Evolutionary conservation across 2,329 filamentous ascomycete genomes (phyloP), one percentile per base, ranked within the genome.

Genomic region (Claviceps spartinae): DNA sequence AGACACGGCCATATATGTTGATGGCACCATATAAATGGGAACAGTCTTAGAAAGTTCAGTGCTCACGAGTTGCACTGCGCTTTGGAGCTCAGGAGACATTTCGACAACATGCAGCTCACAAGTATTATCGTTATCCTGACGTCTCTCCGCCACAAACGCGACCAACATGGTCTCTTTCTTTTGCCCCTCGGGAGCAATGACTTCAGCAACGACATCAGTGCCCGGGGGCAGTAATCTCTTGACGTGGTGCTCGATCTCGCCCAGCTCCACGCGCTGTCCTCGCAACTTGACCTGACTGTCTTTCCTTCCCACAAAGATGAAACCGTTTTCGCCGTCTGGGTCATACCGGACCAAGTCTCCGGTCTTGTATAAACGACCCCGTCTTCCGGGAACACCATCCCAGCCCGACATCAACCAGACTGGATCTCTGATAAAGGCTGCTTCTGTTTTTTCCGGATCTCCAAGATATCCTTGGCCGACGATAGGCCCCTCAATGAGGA

Each of bases 261-360:
- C 57, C 0, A 75, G 66, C 61, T 74, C 80, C 51, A 77, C 65
- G 47, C 76, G 62, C 52, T 72, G 78, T 38, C 80, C 80, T 26
- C 71, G 67, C 13, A 81, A 61, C 59, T 80, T 80, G 49, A 79
- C 69, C 60, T 79, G 76, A 1, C 67, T 67, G 56, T 80, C 77
- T 55, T 74, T 75, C 41, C 76, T 67, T 47, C 74, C 75, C 47
- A 75, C 59, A 51, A 71, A 75, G 1, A 67, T 55, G 8, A 76
- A 59, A 22, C 61, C 59, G 1, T 58, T 41, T 36, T 49, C 48
- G 9, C 49, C 59, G 30, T 61, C 56, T 1, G 61, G 60, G 36
- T 68, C 59, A 34, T 72, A 72, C 38, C 62, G 62, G 3, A 64
- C 72, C 5, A 76, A 63, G 55, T 77, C 74, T 5, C 74, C 74